Percentiles rank a stretch among this genome's conserved stretches.
Evolutionary conservation across 1,284 basidiomycete species (phyloP).

Genomic region (Naganishia albida): DNA sequence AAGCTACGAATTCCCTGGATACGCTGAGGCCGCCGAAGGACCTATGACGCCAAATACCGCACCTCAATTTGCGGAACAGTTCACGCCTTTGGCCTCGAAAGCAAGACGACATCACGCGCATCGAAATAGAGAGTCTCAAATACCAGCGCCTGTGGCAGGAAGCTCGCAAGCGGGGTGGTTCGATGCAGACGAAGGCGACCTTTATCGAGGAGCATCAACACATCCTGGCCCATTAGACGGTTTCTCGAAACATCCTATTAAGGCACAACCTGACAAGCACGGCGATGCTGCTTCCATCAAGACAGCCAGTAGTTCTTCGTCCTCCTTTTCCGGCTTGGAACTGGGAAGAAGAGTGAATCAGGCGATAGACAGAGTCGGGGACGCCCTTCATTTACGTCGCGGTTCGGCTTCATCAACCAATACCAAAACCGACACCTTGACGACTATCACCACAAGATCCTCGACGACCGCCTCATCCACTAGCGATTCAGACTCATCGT

Average conservation of each 20-base stretch:
- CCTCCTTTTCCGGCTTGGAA: slow-evolving; percentile 44
- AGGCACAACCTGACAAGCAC: slow-evolving; percentile 36
- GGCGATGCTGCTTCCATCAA: slow-evolving; percentile 15
- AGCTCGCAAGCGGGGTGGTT: slow-evolving; percentile 24
- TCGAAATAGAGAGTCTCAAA: slow-evolving; percentile 4
- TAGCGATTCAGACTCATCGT: slow-evolving; percentile 15
- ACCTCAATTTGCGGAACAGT: slow-evolving; percentile 20
- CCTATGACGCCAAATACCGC: neutral
- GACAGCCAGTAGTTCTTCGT: slow-evolving; percentile 39
- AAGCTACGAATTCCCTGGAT: slow-evolving; percentile 3
- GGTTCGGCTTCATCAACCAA: slow-evolving; percentile 38
- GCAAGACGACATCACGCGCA: slow-evolving; percentile 3
- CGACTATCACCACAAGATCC: slow-evolving; percentile 30
- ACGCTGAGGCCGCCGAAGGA: neutral
- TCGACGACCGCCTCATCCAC: slow-evolving; percentile 9
- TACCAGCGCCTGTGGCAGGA: neutral
- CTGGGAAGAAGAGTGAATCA: slow-evolving; percentile 43
- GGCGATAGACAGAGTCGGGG: slow-evolving; percentile 49
- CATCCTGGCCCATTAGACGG: slow-evolving; percentile 40
- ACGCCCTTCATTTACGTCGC: slow-evolving; percentile 46
- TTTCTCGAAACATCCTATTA: slow-evolving; percentile 36
- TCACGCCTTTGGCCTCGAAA: slow-evolving; percentile 18
- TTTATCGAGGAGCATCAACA: slow-evolving; percentile 46
- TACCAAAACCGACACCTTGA: slow-evolving; percentile 30
- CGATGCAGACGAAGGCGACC: slow-evolving; percentile 45